Evolutionary conservation across 2,329 filamentous ascomycete genomes (phyloP).

Genomic region (Aspergillus pseudoglaucus): DNA sequence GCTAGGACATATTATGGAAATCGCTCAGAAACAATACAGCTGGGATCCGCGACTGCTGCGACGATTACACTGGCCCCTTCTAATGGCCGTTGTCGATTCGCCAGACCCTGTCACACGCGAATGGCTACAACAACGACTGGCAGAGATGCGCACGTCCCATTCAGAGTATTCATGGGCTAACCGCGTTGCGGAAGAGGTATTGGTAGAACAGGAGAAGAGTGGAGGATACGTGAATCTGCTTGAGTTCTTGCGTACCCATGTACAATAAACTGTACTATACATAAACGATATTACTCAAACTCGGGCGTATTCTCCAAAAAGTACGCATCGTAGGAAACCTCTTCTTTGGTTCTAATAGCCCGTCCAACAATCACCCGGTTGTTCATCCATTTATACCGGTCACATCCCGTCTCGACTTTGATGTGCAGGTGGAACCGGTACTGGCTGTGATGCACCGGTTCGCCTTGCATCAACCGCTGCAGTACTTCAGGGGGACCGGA

Average conservation of each 20-base stretch:
- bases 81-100: constrained; percentile 30
- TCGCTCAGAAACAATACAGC: constrained; percentile 25
- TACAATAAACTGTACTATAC: constrained; percentile 6
- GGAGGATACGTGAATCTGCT: constrained; percentile 21
- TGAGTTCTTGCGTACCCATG: constrained; percentile 18
- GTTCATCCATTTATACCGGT: constrained; percentile 22
- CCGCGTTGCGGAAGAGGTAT: constrained; percentile 22
- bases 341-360: constrained; percentile 17
- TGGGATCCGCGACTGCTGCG: constrained; percentile 25
- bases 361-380: constrained; percentile 21
- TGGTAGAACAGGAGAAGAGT: constrained; percentile 21
- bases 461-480: constrained; percentile 19
- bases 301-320: constrained; percentile 15
- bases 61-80: constrained; percentile 27
- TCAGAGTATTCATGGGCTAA: constrained; percentile 26
- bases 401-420: constrained; percentile 19
- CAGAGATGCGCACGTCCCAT: constrained; percentile 21
- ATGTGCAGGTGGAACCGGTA: constrained; percentile 24
- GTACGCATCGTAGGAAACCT: constrained; percentile 23
- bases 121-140: constrained; percentile 26
- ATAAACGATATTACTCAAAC: neutral
- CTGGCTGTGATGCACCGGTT: constrained; percentile 16
- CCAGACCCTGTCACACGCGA: constrained; percentile 20
- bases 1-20: constrained; percentile 24
- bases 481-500: constrained; percentile 20